A percentile compares a stretch with the other conserved stretches of the same genome.
These are phyloP conservation scores for Exobasidium cylindrosporum DNA, from an alignment of 1,284 basidiomycete genomes.

Conservation along the genomic window DNA sequence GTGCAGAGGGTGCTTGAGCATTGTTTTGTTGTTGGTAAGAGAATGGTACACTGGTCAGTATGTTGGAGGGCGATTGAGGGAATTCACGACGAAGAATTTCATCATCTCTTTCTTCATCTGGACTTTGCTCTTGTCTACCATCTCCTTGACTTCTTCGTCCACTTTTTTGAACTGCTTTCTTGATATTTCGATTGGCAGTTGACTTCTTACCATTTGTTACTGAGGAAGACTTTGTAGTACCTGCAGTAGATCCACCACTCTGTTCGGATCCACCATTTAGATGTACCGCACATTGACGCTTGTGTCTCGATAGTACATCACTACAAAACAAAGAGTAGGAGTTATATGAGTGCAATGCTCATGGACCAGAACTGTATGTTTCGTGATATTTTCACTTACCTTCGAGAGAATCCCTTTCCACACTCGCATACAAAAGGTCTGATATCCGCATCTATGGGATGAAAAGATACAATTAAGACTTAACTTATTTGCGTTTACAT, in stretches of 20 bases:
- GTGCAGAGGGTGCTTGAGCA: not conserved
- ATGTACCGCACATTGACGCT: conserved; percentile 47
- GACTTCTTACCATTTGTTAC: not conserved
- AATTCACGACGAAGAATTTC: not conserved
- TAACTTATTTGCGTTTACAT: not conserved
- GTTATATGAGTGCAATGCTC: not conserved
- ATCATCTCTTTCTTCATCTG: not conserved
- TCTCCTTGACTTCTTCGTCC: not conserved
- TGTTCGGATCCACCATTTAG: conserved; percentile 26
- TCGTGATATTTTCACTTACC: too few species aligned
- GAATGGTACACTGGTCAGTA: conserved; percentile 1
- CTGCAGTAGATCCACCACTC: not conserved
- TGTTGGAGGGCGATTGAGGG: conserved; percentile 10
- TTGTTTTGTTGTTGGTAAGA: not conserved
- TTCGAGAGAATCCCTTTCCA: conserved; percentile 52
- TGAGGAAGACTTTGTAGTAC: not conserved
- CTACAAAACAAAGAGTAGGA: conserved; percentile 23
- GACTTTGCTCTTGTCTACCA: not conserved
- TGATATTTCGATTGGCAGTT: not conserved
- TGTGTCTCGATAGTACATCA: conserved; percentile 52
- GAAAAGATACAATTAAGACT: not conserved
- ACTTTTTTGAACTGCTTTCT: conserved; percentile 1
- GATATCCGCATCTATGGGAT: conserved; percentile 44
- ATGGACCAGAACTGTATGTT: too few species aligned
- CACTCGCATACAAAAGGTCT: conserved; percentile 53